Conservation (phyloP, 305 asterid species). For the Plantago coronopus region DNA sequence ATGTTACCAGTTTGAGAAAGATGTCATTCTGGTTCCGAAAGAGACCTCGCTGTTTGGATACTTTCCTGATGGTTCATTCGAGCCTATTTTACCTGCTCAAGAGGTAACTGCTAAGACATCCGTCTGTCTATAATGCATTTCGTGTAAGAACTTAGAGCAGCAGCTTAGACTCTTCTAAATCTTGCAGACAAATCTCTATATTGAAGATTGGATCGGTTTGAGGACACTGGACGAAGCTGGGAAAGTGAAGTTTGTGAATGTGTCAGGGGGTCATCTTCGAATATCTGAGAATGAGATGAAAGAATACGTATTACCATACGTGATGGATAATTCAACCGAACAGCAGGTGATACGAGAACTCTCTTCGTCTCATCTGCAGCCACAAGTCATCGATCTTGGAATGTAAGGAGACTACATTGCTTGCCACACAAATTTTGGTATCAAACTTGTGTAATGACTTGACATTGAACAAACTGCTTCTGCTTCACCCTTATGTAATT, state of each 20-base stretch:
- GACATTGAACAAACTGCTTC: too few relatives aligned
- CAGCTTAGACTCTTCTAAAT: background rate
- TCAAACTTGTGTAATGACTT: too few relatives aligned
- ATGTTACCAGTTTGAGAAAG: conserved; percentile 61
- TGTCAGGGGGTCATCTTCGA: conserved; percentile 63
- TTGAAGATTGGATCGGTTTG: conserved; percentile 93
- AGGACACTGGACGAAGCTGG: conserved; percentile 75
- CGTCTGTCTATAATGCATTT: background rate
- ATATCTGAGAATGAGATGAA: conserved; percentile 52
- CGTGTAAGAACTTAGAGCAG: background rate
- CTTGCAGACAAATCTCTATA: conserved; percentile 68
- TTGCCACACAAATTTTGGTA: background rate
- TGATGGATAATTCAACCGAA: conserved; percentile 44
- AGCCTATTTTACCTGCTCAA: conserved; percentile 55
- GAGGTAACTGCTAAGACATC: conserved; percentile 41
- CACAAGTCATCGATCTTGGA: conserved; percentile 27
- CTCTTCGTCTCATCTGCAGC: conserved; percentile 24
- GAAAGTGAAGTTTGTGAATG: conserved; percentile 66
- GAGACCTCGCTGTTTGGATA: conserved; percentile 92
- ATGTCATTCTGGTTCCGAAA: conserved; percentile 60
- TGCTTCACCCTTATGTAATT: too few relatives aligned
- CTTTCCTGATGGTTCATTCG: conserved; percentile 71
- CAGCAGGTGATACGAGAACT: conserved; percentile 21
- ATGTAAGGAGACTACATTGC: conserved; percentile 14
- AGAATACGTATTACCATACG: conserved; percentile 63